A percentile compares a stretch with the other conserved stretches of the same genome.
Conservation (phyloP, 1,284 basidiomycete species). For the Kalmanozyma brasiliensis region DNA sequence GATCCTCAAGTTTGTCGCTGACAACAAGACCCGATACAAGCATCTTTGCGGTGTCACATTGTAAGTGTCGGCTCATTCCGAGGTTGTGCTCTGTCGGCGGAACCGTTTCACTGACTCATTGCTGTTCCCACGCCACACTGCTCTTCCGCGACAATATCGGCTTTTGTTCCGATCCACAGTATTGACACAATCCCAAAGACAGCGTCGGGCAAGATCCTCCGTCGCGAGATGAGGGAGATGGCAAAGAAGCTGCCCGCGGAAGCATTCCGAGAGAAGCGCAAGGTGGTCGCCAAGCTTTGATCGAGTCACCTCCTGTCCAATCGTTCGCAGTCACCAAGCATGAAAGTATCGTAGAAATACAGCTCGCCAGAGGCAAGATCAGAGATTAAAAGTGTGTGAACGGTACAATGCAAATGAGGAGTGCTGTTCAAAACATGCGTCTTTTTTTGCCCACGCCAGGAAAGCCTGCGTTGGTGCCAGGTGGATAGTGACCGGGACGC, state of each 20-base stretch:
- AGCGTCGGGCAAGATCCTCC: conserved; percentile 56
- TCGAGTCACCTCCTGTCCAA: no score
- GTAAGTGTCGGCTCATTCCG: conserved; percentile 30
- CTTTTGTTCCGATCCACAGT: conserved; percentile 5
- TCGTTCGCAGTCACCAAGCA: not conserved
- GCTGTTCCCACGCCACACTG: not conserved
- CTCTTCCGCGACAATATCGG: not conserved
- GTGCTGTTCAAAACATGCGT: conserved; percentile 61
- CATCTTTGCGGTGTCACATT: conserved; percentile 73
- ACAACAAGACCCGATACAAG: conserved; percentile 79
- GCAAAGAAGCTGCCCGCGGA: conserved; percentile 47
- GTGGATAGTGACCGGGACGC: conserved; percentile 61
- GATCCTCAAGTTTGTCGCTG: conserved; percentile 74
- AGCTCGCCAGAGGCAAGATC: no score
- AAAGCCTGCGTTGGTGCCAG: conserved; percentile 49
- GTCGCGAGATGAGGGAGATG: conserved; percentile 49
- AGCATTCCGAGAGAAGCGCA: conserved; percentile 28
- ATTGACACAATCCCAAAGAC: conserved; percentile 58
- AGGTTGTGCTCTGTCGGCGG: not conserved
- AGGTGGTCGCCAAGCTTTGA: conserved; percentile 33
- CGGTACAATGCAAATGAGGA: not conserved
- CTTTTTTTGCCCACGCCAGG: conserved; percentile 58
- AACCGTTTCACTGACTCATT: not conserved
- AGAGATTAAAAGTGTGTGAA: not conserved
- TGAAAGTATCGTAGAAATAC: no score